Base-by-base conservation (phyloP, 495 filamentous ascomycete genomes). In the Copromyces sp. region DNA sequence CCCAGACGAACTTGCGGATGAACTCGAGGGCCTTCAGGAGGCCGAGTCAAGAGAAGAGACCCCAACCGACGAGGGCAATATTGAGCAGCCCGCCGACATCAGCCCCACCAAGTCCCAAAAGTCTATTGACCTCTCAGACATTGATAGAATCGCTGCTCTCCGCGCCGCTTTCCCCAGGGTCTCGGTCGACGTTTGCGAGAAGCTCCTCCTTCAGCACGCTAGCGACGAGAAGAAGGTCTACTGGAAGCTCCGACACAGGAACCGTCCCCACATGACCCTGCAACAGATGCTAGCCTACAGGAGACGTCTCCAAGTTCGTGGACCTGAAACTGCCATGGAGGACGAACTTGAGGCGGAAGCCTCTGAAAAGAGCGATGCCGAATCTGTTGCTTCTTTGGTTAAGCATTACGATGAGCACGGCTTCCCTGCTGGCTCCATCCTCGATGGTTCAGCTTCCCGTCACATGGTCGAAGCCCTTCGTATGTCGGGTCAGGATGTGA, bases 381-480 rank as follows among this genome's bases (percentile, higher is more conserved):
- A 78, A 14, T 75, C 79, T 9, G 77, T 81, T 4, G 73, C 73
- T 11, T 79, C 77, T 8, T 59, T 80, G 37, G 73, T 82, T 68
- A 80, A 79, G 69, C 77, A 82, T 70, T 87, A 81, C 69, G 86
- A 88, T 72, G 76, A 82, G 17, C 80, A 84, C 65, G 86, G 86
- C 0, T 82, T 87, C 41, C 86, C 86, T 8, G 76, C 81, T 9
- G 86, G 86, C 12, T 86, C 86, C 8, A 84, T 87, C 45, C 73
- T 81, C 17, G 82, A 80, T 16, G 82, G 83, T 2, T 82, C 80
- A 9, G 82, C 83, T 20, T 71, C 83, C 17, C 71, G 69, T 12
- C 78, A 82, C 40, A 84, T 84, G 79, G 83, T 76, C 14, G 76
- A 77, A 20, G 53, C 72, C 3, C 79, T 79, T 53, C 75, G 77